These are phyloP conservation scores for Punctularia strigosozonata DNA, from an alignment of 768 basidiomycete genomes.

Conservation along the genomic window DNA sequence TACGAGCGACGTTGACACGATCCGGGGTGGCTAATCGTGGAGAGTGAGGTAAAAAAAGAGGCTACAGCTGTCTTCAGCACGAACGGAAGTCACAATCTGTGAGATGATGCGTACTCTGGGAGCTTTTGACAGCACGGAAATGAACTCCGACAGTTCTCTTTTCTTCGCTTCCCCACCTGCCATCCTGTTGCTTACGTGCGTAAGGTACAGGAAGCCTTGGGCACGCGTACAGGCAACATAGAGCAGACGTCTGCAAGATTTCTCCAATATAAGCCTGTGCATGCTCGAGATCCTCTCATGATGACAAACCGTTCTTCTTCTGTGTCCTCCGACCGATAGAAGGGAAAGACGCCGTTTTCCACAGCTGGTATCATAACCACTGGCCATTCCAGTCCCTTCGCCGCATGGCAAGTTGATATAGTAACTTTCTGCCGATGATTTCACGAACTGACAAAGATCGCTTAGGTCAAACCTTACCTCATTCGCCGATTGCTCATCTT, in stretches of 20 bases:
- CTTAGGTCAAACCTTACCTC: constrained; percentile 22
- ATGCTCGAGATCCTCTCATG: background rate
- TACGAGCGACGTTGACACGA: constrained; percentile 36
- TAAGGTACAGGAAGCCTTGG: constrained; percentile 54
- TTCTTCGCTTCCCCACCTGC: constrained; percentile 41
- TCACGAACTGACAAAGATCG: background rate
- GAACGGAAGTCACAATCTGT: background rate
- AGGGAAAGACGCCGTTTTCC: constrained; percentile 67
- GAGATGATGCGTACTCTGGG: constrained; percentile 24
- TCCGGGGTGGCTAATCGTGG: constrained; percentile 30
- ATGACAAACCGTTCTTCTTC: constrained; percentile 63
- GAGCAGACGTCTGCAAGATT: constrained; percentile 51
- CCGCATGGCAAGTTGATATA: constrained; percentile 78
- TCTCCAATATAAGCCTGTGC: background rate
- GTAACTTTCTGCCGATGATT: constrained; percentile 53
- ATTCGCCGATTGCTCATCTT: constrained; percentile 36
- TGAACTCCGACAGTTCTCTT: constrained; percentile 46
- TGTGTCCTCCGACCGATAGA: constrained; percentile 57
- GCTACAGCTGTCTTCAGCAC: constrained; percentile 7
- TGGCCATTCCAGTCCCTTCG: constrained; percentile 90
- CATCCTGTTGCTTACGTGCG: constrained; percentile 36
- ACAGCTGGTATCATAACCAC: constrained; percentile 75
- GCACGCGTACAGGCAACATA: constrained; percentile 89
- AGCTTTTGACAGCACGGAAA: constrained; percentile 30
- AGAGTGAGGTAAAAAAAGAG: constrained; percentile 33